These are phyloP conservation scores for Cladosporium sp. DNA, from an alignment of 2,329 filamentous ascomycete genomes.

Conservation along the genomic window DNA sequence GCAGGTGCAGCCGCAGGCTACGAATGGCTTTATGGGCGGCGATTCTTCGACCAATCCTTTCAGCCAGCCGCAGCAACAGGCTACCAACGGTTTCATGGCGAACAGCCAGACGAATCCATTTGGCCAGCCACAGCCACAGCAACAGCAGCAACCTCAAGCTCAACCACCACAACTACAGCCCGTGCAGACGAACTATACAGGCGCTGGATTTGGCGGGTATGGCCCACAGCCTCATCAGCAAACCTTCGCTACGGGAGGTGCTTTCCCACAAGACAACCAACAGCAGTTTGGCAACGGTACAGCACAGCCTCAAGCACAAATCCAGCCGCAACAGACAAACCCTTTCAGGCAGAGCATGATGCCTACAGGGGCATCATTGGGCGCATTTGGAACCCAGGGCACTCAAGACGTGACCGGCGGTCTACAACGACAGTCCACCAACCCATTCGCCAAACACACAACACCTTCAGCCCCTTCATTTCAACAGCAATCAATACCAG, in stretches of 20 bases:
- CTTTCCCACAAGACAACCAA: conserved; percentile 17
- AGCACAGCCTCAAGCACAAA: conserved; percentile 26
- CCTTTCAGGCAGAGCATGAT: conserved; percentile 93
- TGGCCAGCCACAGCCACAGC: conserved; percentile 30
- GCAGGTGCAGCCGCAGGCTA: conserved; percentile 28
- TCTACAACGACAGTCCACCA: conserved; percentile 29
- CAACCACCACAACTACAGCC: conserved; percentile 40
- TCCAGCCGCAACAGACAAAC: conserved; percentile 67
- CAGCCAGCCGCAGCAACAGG: conserved; percentile 16
- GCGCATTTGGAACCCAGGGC: background rate
- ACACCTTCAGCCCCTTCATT: conserved; percentile 12
- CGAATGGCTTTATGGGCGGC: conserved; percentile 37
- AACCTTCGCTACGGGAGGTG: conserved; percentile 32
- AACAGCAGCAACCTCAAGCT: conserved; percentile 15
- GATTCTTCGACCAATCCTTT: conserved; percentile 36
- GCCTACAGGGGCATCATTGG: conserved; percentile 29
- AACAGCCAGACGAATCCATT: conserved; percentile 36
- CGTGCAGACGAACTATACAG: conserved; percentile 61
- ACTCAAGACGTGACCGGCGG: conserved; percentile 15
- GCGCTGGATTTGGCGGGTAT: conserved; percentile 81
- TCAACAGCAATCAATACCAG: conserved; percentile 19
- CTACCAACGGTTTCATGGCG: conserved; percentile 40
- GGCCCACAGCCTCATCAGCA: conserved; percentile 60
- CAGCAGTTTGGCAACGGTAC: conserved; percentile 22
- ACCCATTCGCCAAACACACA: conserved; percentile 60